Base-by-base conservation (phyloP, 1,139 yeast species). In the Geotrichum fermentans region DNA sequence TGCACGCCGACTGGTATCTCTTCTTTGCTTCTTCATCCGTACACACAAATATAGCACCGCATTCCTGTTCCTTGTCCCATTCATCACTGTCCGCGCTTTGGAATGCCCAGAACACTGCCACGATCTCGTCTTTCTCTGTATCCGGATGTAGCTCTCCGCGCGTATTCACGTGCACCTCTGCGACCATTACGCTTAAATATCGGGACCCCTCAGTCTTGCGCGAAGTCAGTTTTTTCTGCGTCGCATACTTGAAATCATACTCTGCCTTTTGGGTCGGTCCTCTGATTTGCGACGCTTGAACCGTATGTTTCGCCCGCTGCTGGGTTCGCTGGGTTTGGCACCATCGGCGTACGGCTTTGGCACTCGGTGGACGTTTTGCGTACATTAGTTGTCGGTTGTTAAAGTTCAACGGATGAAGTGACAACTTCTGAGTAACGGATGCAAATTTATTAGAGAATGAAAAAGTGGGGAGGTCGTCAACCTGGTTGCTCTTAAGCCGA, bases 91-190 rank as follows among this genome's bases (percentile, higher is more conserved):
- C 32, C 28, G 40, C 49, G 6, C 49, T 30, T 29, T 50, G 53
- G 56, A 76, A 74, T 16, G 73, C 71, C 82, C 92, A 89, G 56
- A 83, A 75, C 0, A 88, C 72, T 3, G 81, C 73, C 0, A 68
- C 53, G 0, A 90, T 70, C 1, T 77, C 71, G 61, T 92, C 95
- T 1, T 58, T 49, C 3, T 61, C 52, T 0, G 97, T 95, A 60
- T 89, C 82, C 0, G 97, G 95, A 8, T 71, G 63, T 38, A 73
- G 65, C 0, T 69, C 71, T 0, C 62, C 70, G 13, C 77, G 63
- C 0, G 85, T 77, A 47, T 75, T 75, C 0, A 78, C 80, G 64
- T 83, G 92, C 0, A 86, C 61, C 58, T 90, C 97, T 51, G 86
- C 56, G 10, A 77, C 71, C 32, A 89, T 66, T 22, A 78, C 72